Percentiles rank a stretch among this genome's conserved stretches.
These are phyloP conservation scores for Globisporangium camurandrum DNA, from an alignment of 352 stramenopile species.

Conservation along the genomic window DNA sequence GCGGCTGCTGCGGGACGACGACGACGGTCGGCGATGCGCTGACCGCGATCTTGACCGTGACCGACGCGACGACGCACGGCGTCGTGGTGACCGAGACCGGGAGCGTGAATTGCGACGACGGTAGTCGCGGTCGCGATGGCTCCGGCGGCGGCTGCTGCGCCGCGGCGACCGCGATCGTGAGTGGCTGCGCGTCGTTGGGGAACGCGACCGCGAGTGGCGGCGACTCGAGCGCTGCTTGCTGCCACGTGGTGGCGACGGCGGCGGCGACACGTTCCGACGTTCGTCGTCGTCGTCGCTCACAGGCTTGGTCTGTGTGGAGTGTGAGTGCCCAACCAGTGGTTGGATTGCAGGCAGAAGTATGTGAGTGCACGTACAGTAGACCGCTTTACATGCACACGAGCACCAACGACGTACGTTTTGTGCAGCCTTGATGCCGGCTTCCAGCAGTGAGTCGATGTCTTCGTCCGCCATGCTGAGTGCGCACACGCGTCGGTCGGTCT, in stretches of 20 bases:
- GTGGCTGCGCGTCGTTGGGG: constrained; percentile 20
- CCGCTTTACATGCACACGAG: neutral
- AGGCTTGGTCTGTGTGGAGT: neutral
- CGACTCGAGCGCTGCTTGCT: constrained; percentile 9
- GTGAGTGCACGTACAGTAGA: neutral
- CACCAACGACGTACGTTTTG: constrained; percentile 27
- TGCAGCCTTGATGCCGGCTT: constrained; percentile 59
- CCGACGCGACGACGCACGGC: constrained; percentile 22
- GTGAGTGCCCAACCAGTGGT: neutral
- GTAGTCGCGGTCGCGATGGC: constrained; percentile 18
- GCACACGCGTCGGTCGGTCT: no score
- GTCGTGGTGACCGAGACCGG: constrained; percentile 6
- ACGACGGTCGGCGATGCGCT: constrained; percentile 23
- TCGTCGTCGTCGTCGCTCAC: neutral
- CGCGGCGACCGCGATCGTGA: constrained; percentile 23
- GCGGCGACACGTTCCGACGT: no score
- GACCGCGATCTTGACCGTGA: constrained; percentile 29
- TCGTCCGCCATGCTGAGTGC: constrained; percentile 72
- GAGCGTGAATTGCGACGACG: constrained; percentile 32
- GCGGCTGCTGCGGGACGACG: constrained; percentile 17
- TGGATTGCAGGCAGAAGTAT: neutral
- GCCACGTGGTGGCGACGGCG: neutral
- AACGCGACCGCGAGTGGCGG: constrained; percentile 21
- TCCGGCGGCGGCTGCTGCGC: constrained; percentile 21
- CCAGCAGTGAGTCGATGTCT: constrained; percentile 78